These are phyloP conservation scores for Alternaria brassicicola DNA, from an alignment of 2,329 filamentous ascomycete species.

Conservation along the genomic window DNA sequence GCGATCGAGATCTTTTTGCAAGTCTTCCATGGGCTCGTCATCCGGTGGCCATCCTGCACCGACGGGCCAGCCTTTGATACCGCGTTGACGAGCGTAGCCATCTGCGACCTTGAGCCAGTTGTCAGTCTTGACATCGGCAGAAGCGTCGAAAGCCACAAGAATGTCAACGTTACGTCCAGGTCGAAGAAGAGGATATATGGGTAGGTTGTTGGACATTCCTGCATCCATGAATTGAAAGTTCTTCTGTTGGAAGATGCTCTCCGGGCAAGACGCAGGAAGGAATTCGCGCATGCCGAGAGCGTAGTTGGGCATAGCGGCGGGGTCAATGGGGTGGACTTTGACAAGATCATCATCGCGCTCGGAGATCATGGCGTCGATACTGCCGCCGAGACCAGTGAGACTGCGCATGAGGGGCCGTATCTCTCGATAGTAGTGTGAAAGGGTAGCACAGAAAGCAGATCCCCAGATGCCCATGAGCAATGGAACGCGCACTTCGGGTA, in stretches of 20 bases:
- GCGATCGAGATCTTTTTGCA: slow-evolving; percentile 68
- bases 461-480: slow-evolving; percentile 94
- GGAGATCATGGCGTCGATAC: slow-evolving; percentile 81
- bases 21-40: slow-evolving; percentile 63
- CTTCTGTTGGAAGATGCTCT: slow-evolving; percentile 71
- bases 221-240: slow-evolving; percentile 83
- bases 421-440: slow-evolving; percentile 96
- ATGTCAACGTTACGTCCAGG: slow-evolving; percentile 89
- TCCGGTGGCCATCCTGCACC: slow-evolving; percentile 89
- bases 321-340: slow-evolving; percentile 94
- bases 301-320: slow-evolving; percentile 89
- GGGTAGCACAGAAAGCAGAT: slow-evolving; percentile 91
- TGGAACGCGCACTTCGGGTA: slow-evolving; percentile 84
- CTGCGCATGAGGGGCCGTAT: slow-evolving; percentile 80
- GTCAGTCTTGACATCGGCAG: slow-evolving; percentile 88
- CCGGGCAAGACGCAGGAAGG: slow-evolving; percentile 77
- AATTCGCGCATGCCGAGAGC: slow-evolving; percentile 78
- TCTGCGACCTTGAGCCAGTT: slow-evolving; percentile 97
- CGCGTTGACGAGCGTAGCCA: slow-evolving; percentile 87
- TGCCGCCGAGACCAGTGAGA: slow-evolving; percentile 70
- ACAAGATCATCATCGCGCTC: slow-evolving; percentile 82
- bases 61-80: slow-evolving; percentile 91
- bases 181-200: slow-evolving; percentile 90
- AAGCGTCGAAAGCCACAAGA: slow-evolving; percentile 91
- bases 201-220: slow-evolving; percentile 97